phyloP scores from a whole-genome alignment of 805 yeast species.

The Spathaspora girioi region DNA sequence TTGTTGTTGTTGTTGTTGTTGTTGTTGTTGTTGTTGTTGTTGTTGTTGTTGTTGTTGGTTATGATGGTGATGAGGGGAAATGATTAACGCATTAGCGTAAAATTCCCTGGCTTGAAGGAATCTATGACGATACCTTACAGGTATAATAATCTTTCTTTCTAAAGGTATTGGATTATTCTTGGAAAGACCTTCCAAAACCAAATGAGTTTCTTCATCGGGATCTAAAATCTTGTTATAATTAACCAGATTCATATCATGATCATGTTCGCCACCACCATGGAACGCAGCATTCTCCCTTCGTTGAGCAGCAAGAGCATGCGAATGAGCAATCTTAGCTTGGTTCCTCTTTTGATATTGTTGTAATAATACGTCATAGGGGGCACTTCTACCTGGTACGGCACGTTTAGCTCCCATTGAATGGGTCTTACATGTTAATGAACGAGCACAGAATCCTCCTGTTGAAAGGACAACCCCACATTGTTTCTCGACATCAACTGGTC shows the following conservation, averaged over 20 bases:
- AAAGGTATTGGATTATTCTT: slow-evolving; percentile 79
- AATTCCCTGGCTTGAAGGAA: slow-evolving; percentile 89
- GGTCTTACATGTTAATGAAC: slow-evolving; percentile 94
- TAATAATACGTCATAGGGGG: slow-evolving; percentile 83
- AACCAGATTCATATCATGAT: slow-evolving; percentile 15
- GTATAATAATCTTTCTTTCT: slow-evolving; percentile 68
- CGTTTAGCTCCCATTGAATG: slow-evolving; percentile 99
- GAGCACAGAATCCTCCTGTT: slow-evolving; percentile 92
- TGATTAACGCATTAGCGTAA: slow-evolving; percentile 82
- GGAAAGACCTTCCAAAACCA: slow-evolving; percentile 84
- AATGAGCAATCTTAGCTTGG: slow-evolving; percentile 85
- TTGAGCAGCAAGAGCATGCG: slow-evolving; percentile 75
- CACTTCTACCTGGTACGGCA: slow-evolving; percentile 89
- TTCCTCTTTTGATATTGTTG: slow-evolving; percentile 90
- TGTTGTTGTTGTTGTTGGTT: slow-evolving; percentile 12
- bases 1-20: no score
- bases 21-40: slow-evolving; percentile 7
- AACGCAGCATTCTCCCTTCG: slow-evolving; percentile 61
- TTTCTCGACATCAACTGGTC: slow-evolving; percentile 85
- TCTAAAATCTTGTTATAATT: slow-evolving; percentile 51
- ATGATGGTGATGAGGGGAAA: slow-evolving; percentile 53
- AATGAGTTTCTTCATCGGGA: slow-evolving; percentile 91
- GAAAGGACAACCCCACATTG: slow-evolving; percentile 96
- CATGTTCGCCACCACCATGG: slow-evolving; percentile 19
- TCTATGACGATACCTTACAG: slow-evolving; percentile 65